Base-by-base conservation (phyloP, 371 early-diverging fungal species). In the Mucor indicus region DNA sequence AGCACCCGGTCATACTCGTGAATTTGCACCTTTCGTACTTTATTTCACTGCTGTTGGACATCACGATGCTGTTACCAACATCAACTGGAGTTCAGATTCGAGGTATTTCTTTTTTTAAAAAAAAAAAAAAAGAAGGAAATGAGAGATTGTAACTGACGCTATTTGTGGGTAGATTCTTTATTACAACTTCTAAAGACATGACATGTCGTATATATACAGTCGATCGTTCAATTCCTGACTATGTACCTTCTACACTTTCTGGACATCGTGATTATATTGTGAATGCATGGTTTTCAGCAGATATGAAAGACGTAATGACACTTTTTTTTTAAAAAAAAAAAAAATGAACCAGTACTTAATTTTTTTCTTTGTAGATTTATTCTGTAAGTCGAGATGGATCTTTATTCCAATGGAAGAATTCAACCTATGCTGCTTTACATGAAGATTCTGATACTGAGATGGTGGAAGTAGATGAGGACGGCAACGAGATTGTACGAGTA, bases 161-260 rank as follows among this genome's bases (percentile, higher is more conserved):
- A 13, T 9, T 4, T 13, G 13, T 37, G 21, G 5, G n/a, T 48
- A 83, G 83, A 54, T 85, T 75, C 64, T 84, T 96, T 46, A 50
- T 96, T 44, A 90, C 92, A 0, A 72, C 86, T 2, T 87, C 91
- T 46, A 87, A 88, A 59, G 99, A 98, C 55, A 92, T 96, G 95
- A 92, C 93, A 10, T 77, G 84, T 13, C 86, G 88, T 55, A 64
- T 98, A 21, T 90, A 80, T 57, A 77, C 91, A 3, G 55, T 90
- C 11, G 79, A 89, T 50, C 45, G 31, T 47, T 79, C 84, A 13
- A 70, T 71, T 10, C 79, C 77, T 30, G 87, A 79, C 10, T 86
- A 79, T 55, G 58, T 55, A n/a, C 83, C 89, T 11, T 72, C 83
- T 2, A 80, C 89, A 15, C 68, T 98, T 30, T 64, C 91, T 12